Conservation (phyloP, 768 basidiomycete species). For the Suillus americanus region DNA sequence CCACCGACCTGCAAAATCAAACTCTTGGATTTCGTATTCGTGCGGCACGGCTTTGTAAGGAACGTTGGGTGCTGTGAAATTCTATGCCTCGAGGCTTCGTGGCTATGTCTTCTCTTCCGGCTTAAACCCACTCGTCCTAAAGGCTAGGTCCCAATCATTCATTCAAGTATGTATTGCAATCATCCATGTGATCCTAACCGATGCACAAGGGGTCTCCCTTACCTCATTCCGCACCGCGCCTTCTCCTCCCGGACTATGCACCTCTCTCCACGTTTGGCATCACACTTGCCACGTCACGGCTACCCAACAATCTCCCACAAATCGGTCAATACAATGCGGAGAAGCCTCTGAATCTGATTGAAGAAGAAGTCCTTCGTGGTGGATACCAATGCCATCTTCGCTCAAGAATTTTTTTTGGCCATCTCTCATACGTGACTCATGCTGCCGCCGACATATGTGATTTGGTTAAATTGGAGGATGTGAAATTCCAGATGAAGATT, state of each 20-base stretch:
- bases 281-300: not conserved
- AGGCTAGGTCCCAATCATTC: not conserved
- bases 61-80: not conserved
- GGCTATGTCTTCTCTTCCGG: not conserved
- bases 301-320: not conserved
- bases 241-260: not conserved
- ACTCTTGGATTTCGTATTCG: conserved; percentile 94
- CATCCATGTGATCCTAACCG: not conserved
- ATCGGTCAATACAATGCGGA: not conserved
- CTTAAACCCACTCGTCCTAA: not conserved
- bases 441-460: not conserved
- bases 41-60: conserved; percentile 78
- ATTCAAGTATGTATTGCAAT: not conserved
- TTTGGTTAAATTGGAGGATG: not conserved
- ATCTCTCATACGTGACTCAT: not conserved
- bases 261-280: not conserved
- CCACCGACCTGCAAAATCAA: conserved; percentile 84
- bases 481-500: not conserved
- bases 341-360: not conserved
- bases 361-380: not conserved
- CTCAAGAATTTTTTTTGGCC: not conserved
- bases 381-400: not conserved
- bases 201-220: not conserved
- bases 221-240: not conserved
- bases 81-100: not conserved